Percentiles rank a stretch among this genome's conserved stretches.
These are phyloP conservation scores for Teratosphaeria epicoccoides DNA, from an alignment of 2,329 filamentous ascomycete genomes.

Conservation along the genomic window DNA sequence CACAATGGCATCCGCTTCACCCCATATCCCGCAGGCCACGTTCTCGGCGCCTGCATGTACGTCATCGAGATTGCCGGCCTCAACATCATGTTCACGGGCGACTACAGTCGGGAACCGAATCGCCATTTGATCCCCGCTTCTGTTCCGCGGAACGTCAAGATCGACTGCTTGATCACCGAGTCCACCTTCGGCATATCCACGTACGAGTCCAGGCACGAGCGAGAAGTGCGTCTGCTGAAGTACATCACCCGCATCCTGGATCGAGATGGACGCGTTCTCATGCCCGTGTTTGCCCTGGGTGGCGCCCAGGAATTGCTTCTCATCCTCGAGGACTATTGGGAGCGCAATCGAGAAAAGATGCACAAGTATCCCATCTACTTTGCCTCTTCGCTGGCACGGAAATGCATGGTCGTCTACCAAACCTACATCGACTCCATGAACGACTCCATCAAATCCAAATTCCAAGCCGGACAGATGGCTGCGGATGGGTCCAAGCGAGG, in stretches of 20 bases:
- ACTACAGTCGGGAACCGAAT: slow-evolving; percentile 94
- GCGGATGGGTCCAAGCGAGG: slow-evolving; percentile 53
- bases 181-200: slow-evolving; percentile 95
- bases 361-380: slow-evolving; percentile 95
- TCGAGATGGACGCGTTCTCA: slow-evolving; percentile 79
- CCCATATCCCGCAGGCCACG: slow-evolving; percentile 91
- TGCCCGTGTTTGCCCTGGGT: slow-evolving; percentile 92
- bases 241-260: slow-evolving; percentile 85
- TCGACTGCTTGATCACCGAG: slow-evolving; percentile 94
- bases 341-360: slow-evolving; percentile 65
- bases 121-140: slow-evolving; percentile 89
- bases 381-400: slow-evolving; percentile 83
- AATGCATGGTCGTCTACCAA: slow-evolving; percentile 98
- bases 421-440: slow-evolving; percentile 99
- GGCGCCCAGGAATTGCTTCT: slow-evolving; percentile 87
- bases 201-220: slow-evolving; percentile 79
- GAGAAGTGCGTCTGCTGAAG: slow-evolving; percentile 91
- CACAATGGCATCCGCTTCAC: slow-evolving; percentile 95
- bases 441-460: slow-evolving; percentile 95
- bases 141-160: slow-evolving; percentile 77
- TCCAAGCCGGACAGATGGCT: slow-evolving; percentile 56
- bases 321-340: slow-evolving; percentile 96
- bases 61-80: slow-evolving; percentile 93
- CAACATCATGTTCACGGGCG: slow-evolving; percentile 94
- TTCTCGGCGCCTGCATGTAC: slow-evolving; percentile 98